These are phyloP conservation scores for Cryoendolithus antarcticus DNA, from an alignment of 2,329 filamentous ascomycete genomes.

Conservation along the genomic window DNA sequence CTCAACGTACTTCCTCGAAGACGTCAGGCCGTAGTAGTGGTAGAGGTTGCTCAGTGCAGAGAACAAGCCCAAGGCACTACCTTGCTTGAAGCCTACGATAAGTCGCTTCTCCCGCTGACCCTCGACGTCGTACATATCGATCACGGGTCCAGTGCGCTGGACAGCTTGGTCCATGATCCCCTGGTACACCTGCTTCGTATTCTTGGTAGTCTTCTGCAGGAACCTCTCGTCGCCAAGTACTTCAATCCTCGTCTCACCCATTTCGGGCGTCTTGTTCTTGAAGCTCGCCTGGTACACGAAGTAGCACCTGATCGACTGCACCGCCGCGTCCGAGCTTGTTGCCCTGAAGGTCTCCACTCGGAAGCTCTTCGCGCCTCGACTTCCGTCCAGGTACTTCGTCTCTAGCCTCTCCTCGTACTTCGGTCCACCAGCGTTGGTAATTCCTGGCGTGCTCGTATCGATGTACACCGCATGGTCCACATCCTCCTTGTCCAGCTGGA, in stretches of 20 bases:
- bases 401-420: constrained; percentile 89
- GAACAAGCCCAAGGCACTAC: constrained; percentile 86
- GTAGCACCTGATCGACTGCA: constrained; percentile 84
- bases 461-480: constrained; percentile 95
- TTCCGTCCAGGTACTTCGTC: constrained; percentile 83
- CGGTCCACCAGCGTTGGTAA: constrained; percentile 65
- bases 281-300: constrained; percentile 98
- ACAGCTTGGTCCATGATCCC: constrained; percentile 83
- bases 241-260: constrained; percentile 77
- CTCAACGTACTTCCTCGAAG: constrained; percentile 90
- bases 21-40: constrained; percentile 96
- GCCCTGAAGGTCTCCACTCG: constrained; percentile 97
- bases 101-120: constrained; percentile 83
- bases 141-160: constrained; percentile 77
- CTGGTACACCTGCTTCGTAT: constrained; percentile 93
- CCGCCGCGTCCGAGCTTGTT: constrained; percentile 45
- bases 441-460: constrained; percentile 84
- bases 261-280: constrained; percentile 57
- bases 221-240: constrained; percentile 89
- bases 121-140: constrained; percentile 95
- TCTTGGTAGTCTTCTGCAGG: constrained; percentile 86
- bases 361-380: constrained; percentile 59
- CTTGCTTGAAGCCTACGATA: constrained; percentile 86
- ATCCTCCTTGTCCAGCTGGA: constrained; percentile 90
- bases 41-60: constrained; percentile 91